Percentiles rank a stretch among this genome's conserved stretches.
phyloP scores from a whole-genome alignment of 2,329 filamentous ascomycete species.

The Colletotrichum tropicicola region DNA sequence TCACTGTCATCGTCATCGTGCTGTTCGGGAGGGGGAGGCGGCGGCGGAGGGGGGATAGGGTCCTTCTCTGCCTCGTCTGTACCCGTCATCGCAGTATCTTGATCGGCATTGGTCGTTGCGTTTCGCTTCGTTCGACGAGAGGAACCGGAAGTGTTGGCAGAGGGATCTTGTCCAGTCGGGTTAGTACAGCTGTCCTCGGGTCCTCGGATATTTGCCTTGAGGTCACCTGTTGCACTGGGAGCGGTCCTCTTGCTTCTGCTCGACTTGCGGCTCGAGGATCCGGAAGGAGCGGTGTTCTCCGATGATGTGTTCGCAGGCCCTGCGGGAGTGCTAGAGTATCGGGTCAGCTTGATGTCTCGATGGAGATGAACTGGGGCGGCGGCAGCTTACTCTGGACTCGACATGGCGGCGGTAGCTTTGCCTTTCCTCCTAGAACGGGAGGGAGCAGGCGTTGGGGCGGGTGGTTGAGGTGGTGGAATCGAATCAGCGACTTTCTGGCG shows the following conservation, averaged over 20 bases:
- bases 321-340: conserved; percentile 59
- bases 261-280: conserved; percentile 77
- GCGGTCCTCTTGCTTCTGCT: conserved; percentile 74
- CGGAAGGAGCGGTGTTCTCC: conserved; percentile 63
- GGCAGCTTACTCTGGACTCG: conserved; percentile 71
- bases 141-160: conserved; percentile 46
- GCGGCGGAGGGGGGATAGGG: conserved; percentile 52
- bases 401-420: conserved; percentile 74
- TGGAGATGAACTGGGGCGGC: not conserved
- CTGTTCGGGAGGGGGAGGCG: conserved; percentile 45
- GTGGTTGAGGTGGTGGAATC: conserved; percentile 41
- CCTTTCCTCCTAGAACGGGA: conserved; percentile 65
- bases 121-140: conserved; percentile 63
- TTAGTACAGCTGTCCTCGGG: not conserved
- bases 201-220: not conserved
- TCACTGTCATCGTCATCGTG: conserved; percentile 52
- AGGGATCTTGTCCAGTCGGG: conserved; percentile 40
- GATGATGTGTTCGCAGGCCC: conserved; percentile 71
- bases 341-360: not conserved
- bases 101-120: conserved; percentile 57
- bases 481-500: conserved; percentile 72
- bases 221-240: conserved; percentile 53
- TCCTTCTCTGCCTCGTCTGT: conserved; percentile 64
- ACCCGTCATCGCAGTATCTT: conserved; percentile 78
- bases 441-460: conserved; percentile 28